Percentiles rank a stretch among this genome's conserved stretches.
Evolutionary conservation across 2,329 filamentous ascomycete species (phyloP).

Genomic region (Trichoderma sp.): DNA sequence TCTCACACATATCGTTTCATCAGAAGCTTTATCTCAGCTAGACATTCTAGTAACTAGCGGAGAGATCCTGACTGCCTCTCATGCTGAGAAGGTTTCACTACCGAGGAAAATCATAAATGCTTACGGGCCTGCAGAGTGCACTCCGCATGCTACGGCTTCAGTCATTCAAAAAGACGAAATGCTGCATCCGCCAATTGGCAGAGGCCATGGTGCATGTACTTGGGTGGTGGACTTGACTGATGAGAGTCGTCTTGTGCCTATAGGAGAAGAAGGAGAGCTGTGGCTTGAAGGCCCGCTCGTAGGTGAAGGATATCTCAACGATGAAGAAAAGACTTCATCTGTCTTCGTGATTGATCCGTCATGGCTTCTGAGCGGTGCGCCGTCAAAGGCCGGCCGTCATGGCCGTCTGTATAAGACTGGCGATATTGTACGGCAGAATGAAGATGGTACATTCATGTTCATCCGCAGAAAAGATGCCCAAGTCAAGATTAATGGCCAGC

Average conservation of each 20-base stretch:
- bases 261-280: background rate
- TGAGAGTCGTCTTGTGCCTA: background rate
- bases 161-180: background rate
- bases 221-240: background rate
- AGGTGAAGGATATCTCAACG: background rate
- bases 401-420: conserved; percentile 41
- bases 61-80: background rate
- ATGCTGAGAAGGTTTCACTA: background rate
- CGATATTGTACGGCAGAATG: conserved; percentile 47
- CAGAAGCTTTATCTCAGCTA: background rate
- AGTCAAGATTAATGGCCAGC: conserved; percentile 59
- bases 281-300: background rate
- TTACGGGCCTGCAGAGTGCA: background rate
- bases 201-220: background rate
- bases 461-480: conserved; percentile 58
- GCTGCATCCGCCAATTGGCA: background rate
- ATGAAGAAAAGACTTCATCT: background rate
- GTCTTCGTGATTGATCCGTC: background rate
- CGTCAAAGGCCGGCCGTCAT: background rate
- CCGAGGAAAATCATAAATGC: background rate
- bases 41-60: background rate
- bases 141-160: background rate
- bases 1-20: background rate
- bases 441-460: conserved; percentile 45
- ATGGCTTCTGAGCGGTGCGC: background rate